Percentiles rank a stretch among this genome's conserved stretches.
Conservation (phyloP, 148 eudicot genomes). For the Rhododendron mucronatum region DNA sequence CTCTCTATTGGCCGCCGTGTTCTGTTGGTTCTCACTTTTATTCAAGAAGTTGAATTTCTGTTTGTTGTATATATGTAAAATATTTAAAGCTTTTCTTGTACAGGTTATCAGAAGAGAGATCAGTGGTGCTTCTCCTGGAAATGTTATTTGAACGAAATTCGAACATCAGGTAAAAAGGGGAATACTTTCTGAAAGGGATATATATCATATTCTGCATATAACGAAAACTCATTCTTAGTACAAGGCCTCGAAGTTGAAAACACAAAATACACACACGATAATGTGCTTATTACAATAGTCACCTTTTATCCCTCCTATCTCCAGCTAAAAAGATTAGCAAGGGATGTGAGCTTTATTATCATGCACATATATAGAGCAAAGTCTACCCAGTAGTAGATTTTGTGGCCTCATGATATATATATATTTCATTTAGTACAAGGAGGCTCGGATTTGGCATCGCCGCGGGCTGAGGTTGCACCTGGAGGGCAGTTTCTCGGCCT, state of each 20-base stretch:
- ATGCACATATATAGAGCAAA: not conserved
- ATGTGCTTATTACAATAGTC: conserved; percentile 1
- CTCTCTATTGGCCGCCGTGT: no score
- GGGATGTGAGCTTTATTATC: not conserved
- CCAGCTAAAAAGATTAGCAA: not conserved
- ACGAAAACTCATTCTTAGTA: not conserved
- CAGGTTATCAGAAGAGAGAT: no score
- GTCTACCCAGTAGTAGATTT: no score
- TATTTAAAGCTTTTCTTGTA: no score
- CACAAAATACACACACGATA: not conserved
- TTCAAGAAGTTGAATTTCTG: no score
- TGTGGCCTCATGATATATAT: not conserved
- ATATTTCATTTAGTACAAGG: not conserved
- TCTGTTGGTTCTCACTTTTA: no score
- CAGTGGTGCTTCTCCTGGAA: no score
- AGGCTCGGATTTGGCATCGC: conserved; percentile 7
- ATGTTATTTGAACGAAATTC: no score
- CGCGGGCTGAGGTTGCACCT: conserved; percentile 14
- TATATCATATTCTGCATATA: not conserved
- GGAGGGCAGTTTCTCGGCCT: conserved; percentile 21
- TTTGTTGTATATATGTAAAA: no score
- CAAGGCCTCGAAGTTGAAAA: not conserved
- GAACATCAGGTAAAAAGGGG: not conserved
- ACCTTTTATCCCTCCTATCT: not conserved
- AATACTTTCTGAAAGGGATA: not conserved